phyloP scores from a whole-genome alignment of 768 basidiomycete species.

The Mycena galopus region DNA sequence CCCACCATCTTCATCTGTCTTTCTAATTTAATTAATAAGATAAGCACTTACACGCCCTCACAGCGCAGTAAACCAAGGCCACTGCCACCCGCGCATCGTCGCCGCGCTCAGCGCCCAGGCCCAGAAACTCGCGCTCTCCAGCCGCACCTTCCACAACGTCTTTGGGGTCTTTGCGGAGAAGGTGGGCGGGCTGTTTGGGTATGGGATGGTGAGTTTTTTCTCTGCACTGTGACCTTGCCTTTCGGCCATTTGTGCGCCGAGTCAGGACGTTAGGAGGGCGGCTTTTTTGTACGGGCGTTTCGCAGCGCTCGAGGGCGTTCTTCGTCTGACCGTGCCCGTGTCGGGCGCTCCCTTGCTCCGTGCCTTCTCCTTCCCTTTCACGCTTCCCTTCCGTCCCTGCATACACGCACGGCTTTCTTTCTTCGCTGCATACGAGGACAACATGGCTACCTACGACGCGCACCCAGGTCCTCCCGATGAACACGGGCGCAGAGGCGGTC shows the following conservation, averaged over 20 bases:
- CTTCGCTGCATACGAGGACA: too few species aligned
- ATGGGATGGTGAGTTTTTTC: conserved; percentile 40
- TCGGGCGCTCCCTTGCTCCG: background rate
- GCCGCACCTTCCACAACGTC: conserved; percentile 94
- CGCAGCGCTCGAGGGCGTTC: too few species aligned
- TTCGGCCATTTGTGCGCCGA: background rate
- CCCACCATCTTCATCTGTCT: too few species aligned
- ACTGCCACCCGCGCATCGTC: conserved; percentile 93
- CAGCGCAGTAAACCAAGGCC: conserved; percentile 95
- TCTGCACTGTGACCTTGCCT: background rate
- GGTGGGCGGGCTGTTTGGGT: conserved; percentile 87
- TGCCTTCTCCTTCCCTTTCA: background rate
- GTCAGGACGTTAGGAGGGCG: too few species aligned
- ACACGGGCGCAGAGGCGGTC: conserved; percentile 98
- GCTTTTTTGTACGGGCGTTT: too few species aligned
- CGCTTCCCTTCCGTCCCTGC: background rate
- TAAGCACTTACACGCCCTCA: too few species aligned
- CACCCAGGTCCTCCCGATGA: conserved; percentile 88
- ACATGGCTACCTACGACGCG: too few species aligned
- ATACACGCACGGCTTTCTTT: too few species aligned
- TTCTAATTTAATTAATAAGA: too few species aligned
- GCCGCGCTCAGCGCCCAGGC: conserved; percentile 86
- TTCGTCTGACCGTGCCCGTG: too few species aligned
- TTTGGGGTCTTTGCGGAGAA: conserved; percentile 91
- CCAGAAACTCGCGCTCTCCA: conserved; percentile 91